A percentile compares a stretch with the other conserved stretches of the same genome.
phyloP scores from a whole-genome alignment of 1,284 basidiomycete species.

The Fomes fomentarius region DNA sequence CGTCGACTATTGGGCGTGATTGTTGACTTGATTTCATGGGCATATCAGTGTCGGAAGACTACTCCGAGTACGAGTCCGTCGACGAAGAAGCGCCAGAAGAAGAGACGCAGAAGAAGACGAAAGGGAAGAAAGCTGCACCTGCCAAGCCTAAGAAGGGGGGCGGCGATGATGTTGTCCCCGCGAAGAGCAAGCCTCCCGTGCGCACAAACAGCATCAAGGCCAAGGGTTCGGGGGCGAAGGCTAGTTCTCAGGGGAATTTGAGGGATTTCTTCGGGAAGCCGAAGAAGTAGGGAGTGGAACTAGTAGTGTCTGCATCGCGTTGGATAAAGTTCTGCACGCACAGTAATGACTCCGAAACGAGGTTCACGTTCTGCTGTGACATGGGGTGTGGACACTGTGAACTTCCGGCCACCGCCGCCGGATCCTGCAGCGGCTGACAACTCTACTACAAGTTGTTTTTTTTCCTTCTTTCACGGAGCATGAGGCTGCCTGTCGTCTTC shows the following conservation, averaged over 20 bases:
- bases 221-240: constrained; percentile 21
- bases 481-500: no score
- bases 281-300: constrained; percentile 22
- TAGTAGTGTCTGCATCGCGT: neutral
- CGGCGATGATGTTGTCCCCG: constrained; percentile 36
- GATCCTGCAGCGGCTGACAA: no score
- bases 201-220: constrained; percentile 16
- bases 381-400: no score
- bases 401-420: no score
- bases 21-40: no score
- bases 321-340: neutral
- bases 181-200: constrained; percentile 25
- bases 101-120: constrained; percentile 33
- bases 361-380: no score
- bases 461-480: no score
- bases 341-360: no score
- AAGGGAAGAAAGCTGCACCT: constrained; percentile 34
- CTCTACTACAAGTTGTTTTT: no score
- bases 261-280: constrained; percentile 36
- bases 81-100: constrained; percentile 53
- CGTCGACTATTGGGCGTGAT: no score
- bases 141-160: constrained; percentile 33
- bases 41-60: constrained; percentile 68
- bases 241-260: constrained; percentile 31
- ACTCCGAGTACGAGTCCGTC: constrained; percentile 79